Conservation (phyloP, 768 basidiomycete species). For the Cystobasidium ongulense region DNA sequence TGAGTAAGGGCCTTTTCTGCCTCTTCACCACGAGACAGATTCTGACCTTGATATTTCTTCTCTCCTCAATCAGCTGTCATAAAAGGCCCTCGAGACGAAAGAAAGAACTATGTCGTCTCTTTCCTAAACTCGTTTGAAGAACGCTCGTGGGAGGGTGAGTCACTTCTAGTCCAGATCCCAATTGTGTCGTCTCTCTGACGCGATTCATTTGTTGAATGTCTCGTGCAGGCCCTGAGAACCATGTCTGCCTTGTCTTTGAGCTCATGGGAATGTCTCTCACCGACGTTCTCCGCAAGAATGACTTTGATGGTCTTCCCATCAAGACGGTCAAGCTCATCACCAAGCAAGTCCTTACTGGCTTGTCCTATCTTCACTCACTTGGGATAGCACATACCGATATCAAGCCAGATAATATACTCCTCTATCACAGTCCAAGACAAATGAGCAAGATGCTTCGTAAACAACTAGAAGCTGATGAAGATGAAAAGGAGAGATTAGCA, state of each 20-base stretch:
- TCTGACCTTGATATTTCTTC: not conserved
- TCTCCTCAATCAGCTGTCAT: slow-evolving; percentile 14
- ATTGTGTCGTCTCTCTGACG: not conserved
- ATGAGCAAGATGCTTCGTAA: slow-evolving; percentile 81
- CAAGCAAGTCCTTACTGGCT: slow-evolving; percentile 84
- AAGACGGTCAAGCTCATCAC: slow-evolving; percentile 44
- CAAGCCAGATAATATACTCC: slow-evolving; percentile 95
- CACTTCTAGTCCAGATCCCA: not conserved
- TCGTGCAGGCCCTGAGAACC: not conserved
- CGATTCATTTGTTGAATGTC: not conserved
- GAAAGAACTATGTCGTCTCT: slow-evolving; percentile 5
- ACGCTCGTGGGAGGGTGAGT: not conserved
- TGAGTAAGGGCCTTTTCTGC: slow-evolving; percentile 9
- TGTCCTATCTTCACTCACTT: slow-evolving; percentile 85
- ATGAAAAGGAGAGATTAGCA: not conserved
- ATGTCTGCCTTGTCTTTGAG: slow-evolving; percentile 28
- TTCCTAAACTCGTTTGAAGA: slow-evolving; percentile 23
- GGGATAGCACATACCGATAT: slow-evolving; percentile 97
- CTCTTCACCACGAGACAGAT: not conserved
- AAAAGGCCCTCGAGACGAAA: slow-evolving; percentile 16
- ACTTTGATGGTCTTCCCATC: slow-evolving; percentile 22
- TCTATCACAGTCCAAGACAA: slow-evolving; percentile 51
- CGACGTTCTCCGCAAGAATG: slow-evolving; percentile 25
- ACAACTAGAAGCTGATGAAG: not conserved
- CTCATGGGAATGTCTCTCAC: slow-evolving; percentile 25